Percentiles rank a stretch among this genome's conserved stretches.
These are phyloP conservation scores for Neurospora sp. DNA, from an alignment of 495 filamentous ascomycete genomes.

Conservation along the genomic window DNA sequence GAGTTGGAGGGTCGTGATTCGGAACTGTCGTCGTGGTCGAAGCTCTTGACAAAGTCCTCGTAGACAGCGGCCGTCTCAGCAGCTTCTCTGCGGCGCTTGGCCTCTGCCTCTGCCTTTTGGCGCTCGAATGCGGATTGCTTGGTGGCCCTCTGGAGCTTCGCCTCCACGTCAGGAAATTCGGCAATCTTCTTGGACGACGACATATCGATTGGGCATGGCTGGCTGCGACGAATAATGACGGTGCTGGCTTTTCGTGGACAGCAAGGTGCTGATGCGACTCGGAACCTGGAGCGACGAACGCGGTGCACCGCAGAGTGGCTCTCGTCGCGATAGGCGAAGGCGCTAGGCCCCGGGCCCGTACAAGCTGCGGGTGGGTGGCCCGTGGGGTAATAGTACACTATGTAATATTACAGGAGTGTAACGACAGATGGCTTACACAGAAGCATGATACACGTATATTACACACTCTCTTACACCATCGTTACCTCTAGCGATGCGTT, in stretches of 20 bases:
- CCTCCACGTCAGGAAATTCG: slow-evolving; percentile 74
- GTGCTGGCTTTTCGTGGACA: background rate
- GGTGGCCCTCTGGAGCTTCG: slow-evolving; percentile 71
- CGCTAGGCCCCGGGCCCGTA: background rate
- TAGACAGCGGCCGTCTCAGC: slow-evolving; percentile 85
- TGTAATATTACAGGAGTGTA: background rate
- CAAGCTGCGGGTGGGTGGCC: background rate
- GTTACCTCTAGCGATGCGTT: background rate
- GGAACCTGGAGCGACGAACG: background rate
- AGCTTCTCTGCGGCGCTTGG: slow-evolving; percentile 76
- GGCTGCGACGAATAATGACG: background rate
- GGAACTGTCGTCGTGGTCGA: slow-evolving; percentile 54
- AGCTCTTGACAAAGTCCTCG: slow-evolving; percentile 84
- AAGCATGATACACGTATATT: background rate
- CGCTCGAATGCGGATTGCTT: slow-evolving; percentile 91
- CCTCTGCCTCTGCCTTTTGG: slow-evolving; percentile 86
- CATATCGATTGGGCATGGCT: slow-evolving; percentile 22
- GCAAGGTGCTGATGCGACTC: background rate
- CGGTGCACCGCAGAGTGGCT: background rate
- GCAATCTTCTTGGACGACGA: slow-evolving; percentile 30
- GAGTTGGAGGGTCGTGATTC: slow-evolving; percentile 12
- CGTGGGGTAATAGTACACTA: background rate
- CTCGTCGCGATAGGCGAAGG: background rate
- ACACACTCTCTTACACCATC: background rate
- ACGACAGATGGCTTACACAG: background rate